Evolutionary conservation across 805 yeast genomes (phyloP), one percentile per base, ranked within the genome.

Genomic region (Metschnikowia arizonensis): DNA sequence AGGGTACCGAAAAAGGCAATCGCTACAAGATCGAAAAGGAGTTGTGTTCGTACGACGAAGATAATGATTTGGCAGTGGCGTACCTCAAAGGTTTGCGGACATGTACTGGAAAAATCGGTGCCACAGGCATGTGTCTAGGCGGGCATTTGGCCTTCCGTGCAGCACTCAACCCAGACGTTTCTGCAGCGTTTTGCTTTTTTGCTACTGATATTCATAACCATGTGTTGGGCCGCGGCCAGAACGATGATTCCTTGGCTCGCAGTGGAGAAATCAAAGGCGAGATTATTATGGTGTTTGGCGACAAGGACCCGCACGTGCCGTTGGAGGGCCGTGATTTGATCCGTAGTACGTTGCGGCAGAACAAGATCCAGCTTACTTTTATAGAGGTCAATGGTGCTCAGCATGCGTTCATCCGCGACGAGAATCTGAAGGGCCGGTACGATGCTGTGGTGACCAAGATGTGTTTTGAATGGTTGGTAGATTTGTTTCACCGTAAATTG

Each of bases 111-210:
- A 77, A 74, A 47, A 77, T 84, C 53, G 93, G 93, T 30, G 83
- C 89, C 36, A 84, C 91, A 2, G 95, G 93, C 15, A 86, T 86
- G 93, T 86, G 95, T 61, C 75, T 85, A 30, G 93, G 93, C 17
- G 95, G 93, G 1, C 93, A 85, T 60, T 68, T 85, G 55, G 91
- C 93, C 1, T 83, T 76, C 66, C 71, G 95, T 53, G 73, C 82
- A 2, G 81, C 83, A 2, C 69, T 84, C 52, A 88, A 85, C 57
- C 68, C 73, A 30, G 65, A 88, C 46, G 79, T 85, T 36, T 66
- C 69, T 10, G 88, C 90, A 14, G 75, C 83, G 9, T 85, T 84
- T 15, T 80, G 89, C 50, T 85, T 84, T 65, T 85, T 85, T 66
- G 86, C 88, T 11, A 85, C 95, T 5, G 93, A 85, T 57, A 82